A percentile compares a stretch with the other conserved stretches of the same genome.
phyloP scores from a whole-genome alignment of 2,329 filamentous ascomycete species.

The Kalaharituber pfeilii region DNA sequence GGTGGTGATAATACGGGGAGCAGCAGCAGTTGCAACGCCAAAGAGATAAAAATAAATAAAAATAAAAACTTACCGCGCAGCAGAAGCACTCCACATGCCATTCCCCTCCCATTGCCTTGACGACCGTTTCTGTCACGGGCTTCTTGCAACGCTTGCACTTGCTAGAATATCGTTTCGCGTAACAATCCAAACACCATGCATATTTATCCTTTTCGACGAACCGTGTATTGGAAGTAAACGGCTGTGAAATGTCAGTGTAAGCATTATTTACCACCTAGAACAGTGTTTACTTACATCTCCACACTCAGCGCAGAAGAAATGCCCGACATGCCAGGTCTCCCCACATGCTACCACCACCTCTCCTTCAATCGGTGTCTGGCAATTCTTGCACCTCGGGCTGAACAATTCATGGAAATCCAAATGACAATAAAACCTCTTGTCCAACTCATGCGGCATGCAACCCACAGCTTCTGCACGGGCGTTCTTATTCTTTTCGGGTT shows the following conservation, averaged over 20 bases:
- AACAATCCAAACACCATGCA: conserved; percentile 87
- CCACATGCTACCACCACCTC: conserved; percentile 89
- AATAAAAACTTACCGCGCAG: conserved; percentile 39
- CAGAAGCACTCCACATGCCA: conserved; percentile 91
- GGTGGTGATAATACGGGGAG: not conserved
- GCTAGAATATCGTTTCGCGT: conserved; percentile 75
- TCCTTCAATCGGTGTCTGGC: conserved; percentile 88
- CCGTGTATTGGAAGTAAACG: conserved; percentile 32
- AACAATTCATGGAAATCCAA: conserved; percentile 96
- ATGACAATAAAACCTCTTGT: conserved; percentile 77
- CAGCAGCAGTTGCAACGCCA: not conserved
- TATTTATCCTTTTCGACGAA: conserved; percentile 98
- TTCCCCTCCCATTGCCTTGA: conserved; percentile 73
- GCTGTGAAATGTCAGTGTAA: too few species aligned
- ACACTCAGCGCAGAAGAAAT: conserved; percentile 98
- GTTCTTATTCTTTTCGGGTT: conserved; percentile 54
- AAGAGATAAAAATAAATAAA: not conserved
- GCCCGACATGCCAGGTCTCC: conserved; percentile 88
- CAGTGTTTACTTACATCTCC: conserved; percentile 51
- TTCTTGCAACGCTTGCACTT: conserved; percentile 74
- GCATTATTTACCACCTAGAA: too few species aligned
- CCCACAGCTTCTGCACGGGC: conserved; percentile 50
- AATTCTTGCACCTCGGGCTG: conserved; percentile 84
- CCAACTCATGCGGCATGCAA: conserved; percentile 32
- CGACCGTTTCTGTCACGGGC: conserved; percentile 75